phyloP scores from a whole-genome alignment of 768 basidiomycete genomes.

The Roridomyces roridus region DNA sequence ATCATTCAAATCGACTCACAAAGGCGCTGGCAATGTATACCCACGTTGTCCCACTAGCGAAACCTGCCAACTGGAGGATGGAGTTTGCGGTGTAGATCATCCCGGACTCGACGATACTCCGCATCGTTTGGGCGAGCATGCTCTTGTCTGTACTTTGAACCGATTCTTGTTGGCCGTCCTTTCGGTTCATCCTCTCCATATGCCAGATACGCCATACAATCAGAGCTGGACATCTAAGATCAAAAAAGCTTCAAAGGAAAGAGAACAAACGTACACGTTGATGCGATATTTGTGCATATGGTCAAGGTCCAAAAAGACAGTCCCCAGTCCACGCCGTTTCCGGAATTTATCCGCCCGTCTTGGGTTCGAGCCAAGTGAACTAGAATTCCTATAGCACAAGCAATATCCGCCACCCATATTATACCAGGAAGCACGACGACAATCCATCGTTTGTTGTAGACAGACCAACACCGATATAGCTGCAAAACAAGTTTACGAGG shows the following conservation, averaged over 20 bases:
- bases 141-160: not conserved
- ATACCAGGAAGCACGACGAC: not conserved
- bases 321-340: not conserved
- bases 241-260: not conserved
- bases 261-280: conserved; percentile 4
- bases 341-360: not conserved
- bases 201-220: conserved; percentile 11
- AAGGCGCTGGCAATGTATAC: conserved; percentile 1
- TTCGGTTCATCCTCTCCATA: not conserved
- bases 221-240: not conserved
- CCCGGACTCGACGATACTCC: conserved; percentile 12
- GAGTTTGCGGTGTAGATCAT: conserved; percentile 4
- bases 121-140: not conserved
- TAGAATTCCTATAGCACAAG: not conserved
- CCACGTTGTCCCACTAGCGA: not conserved
- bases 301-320: not conserved
- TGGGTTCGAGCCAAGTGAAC: not conserved
- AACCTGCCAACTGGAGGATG: conserved; percentile 5
- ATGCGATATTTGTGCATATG: not conserved
- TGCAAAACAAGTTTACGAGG: not conserved
- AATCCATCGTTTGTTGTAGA: not conserved
- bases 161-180: not conserved
- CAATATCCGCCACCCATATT: not conserved
- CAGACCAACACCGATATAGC: conserved; percentile 18
- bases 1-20: not conserved